Evolutionary conservation across 345 rosid species (phyloP).

Genomic region (Eucalyptus polybractea): DNA sequence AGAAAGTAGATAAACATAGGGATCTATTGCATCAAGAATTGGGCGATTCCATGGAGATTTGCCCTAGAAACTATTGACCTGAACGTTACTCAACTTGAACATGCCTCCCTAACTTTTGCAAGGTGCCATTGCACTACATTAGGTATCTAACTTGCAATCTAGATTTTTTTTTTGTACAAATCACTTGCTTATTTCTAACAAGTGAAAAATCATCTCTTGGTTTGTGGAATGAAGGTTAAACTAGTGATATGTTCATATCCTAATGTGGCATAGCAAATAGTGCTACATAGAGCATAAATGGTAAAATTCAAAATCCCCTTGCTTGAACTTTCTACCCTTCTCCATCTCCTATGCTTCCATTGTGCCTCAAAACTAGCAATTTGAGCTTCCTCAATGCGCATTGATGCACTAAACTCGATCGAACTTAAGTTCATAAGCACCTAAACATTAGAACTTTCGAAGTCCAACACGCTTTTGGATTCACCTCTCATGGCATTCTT

Average conservation of each 20-base stretch:
- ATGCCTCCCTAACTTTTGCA: background rate
- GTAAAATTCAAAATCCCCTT: background rate
- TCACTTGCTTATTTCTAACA: background rate
- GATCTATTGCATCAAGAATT: constrained; percentile 1
- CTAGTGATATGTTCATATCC: background rate
- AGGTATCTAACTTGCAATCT: background rate
- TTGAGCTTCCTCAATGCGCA: background rate
- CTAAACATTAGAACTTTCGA: background rate
- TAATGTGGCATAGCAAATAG: background rate
- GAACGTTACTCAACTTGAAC: constrained; percentile 14
- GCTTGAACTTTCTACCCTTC: background rate
- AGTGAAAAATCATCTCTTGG: background rate
- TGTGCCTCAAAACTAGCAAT: background rate
- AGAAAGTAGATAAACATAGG: constrained; percentile 9
- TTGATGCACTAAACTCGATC: background rate
- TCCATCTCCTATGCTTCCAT: background rate
- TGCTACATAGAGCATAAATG: background rate
- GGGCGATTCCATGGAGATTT: constrained; percentile 6
- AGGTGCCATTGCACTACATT: background rate
- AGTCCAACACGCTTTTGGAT: background rate
- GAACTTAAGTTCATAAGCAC: background rate
- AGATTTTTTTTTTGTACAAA: background rate
- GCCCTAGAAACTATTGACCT: background rate
- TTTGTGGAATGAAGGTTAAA: background rate
- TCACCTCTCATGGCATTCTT: background rate